A percentile compares a stretch with the other conserved stretches of the same genome.
Conservation (phyloP, 352 stramenopile genomes). For the Phytophthora chlamydospora region DNA sequence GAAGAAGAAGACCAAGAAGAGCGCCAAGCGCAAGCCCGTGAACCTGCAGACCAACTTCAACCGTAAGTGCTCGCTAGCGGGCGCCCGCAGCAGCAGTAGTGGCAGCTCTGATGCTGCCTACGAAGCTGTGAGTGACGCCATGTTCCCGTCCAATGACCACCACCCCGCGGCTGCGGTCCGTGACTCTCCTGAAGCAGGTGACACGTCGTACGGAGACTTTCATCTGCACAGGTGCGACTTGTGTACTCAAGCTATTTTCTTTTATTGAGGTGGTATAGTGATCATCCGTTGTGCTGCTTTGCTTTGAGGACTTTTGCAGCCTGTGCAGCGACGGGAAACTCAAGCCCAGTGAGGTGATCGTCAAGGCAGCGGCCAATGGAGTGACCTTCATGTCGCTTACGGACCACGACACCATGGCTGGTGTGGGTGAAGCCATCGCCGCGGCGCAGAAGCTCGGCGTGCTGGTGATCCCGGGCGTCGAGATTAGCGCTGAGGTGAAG, state of each 20-base stretch:
- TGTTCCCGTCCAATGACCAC: conserved; percentile 81
- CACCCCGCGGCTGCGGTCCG: conserved; percentile 24
- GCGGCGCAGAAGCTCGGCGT: conserved; percentile 66
- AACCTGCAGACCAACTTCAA: conserved; percentile 86
- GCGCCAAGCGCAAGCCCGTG: conserved; percentile 77
- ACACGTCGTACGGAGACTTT: conserved; percentile 70
- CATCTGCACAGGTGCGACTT: conserved; percentile 79
- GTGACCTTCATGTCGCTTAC: conserved; percentile 86
- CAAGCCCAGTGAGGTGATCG: conserved; percentile 74
- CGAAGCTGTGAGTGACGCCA: conserved; percentile 59
- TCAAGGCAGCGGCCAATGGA: conserved; percentile 76
- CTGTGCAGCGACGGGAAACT: conserved; percentile 85
- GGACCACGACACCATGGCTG: conserved; percentile 88
- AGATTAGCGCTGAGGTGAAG: conserved; percentile 88
- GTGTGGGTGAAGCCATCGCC: conserved; percentile 75
- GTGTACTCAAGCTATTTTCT: conserved; percentile 6
- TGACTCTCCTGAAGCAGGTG: conserved; percentile 61
- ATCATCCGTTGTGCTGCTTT: conserved; percentile 4
- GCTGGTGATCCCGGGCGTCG: conserved; percentile 80
- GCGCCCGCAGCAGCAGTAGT: conserved; percentile 1
- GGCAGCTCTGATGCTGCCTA: conserved; percentile 18
- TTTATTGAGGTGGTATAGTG: conserved; percentile 7
- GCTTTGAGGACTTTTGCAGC: conserved; percentile 34
- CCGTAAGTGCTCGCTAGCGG: conserved; percentile 71
- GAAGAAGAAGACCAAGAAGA: conserved; percentile 83